Evolutionary conservation across 257 asterid species (phyloP), one percentile per base, ranked within the genome.

Genomic region (Capsicum pubescens): DNA sequence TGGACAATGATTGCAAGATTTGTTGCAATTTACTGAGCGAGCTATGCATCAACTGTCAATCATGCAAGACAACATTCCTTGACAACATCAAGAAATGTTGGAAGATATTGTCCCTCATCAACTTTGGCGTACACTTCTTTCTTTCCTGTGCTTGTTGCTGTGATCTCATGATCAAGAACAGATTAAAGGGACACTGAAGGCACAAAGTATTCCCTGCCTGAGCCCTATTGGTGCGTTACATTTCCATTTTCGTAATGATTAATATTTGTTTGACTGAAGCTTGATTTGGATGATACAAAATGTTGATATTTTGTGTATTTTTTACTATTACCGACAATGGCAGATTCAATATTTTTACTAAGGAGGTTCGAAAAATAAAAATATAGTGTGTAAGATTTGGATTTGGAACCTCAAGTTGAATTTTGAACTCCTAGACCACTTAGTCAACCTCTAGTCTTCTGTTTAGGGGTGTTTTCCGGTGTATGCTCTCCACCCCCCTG

Each of bases 81-180:
- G 87, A 82, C 32, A 85, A 79, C 86, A 84, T 87, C 11, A 85
- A 80, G 83, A 81, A 66, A 12, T 87, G 88, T 39, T 92, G 93
- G 95, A 86, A 64, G 77, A 35, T 78, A 0, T 15, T 88, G 60
- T 85, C 92, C 8, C 17, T 89, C 58, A 9, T 85, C 84, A 89
- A 87, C 86, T 6, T 68, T 0, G 52, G 86, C 59, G 50, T 88
- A 9, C 11, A 88, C 32, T 35, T 83, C 26, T 6, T 88, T 13
- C 83, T 89, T 14, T 92, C 85, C 88, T 83, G 90, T 2, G 57
- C 90, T 32, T 94, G 93, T 6, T 92, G 93, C 36, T 92, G 91
- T 60, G 93, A 92, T 26, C 86, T 91, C 8, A 85, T 86, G 56
- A 89, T 39, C 44, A 86, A 86, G 83, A 90, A 86, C 80, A 48